Percentiles rank a stretch among this genome's conserved stretches.
These are phyloP conservation scores for Candolleomyces eurysporus DNA, from an alignment of 768 basidiomycete species.

Conservation along the genomic window DNA sequence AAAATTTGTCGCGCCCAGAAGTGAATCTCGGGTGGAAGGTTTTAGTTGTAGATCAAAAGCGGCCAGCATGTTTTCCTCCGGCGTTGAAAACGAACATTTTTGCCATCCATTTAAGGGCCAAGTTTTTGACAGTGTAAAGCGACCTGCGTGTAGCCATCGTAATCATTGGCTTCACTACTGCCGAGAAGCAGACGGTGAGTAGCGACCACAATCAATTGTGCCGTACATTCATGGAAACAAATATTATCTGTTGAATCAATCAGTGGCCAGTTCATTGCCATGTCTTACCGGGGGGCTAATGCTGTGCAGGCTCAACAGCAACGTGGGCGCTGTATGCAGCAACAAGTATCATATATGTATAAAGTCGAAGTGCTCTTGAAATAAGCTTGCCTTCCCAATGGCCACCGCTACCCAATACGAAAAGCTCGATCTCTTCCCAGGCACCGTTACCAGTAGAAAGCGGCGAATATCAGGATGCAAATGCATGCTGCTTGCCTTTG, in stretches of 20 bases:
- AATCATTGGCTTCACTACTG: too few species aligned
- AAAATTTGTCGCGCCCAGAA: conserved; percentile 28
- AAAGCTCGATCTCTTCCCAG: conserved; percentile 4
- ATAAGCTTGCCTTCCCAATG: neutral
- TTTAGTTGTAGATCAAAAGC: conserved; percentile 38
- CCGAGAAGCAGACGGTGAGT: too few species aligned
- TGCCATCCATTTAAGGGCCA: too few species aligned
- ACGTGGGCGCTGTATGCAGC: too few species aligned
- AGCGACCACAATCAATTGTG: too few species aligned
- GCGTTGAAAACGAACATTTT: conserved; percentile 24
- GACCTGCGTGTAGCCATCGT: too few species aligned
- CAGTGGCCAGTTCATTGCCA: too few species aligned
- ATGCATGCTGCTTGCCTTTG: neutral
- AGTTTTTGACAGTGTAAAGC: too few species aligned
- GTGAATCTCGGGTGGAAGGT: conserved; percentile 33
- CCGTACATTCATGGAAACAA: too few species aligned
- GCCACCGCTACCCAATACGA: neutral
- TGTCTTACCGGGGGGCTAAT: too few species aligned
- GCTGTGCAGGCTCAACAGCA: too few species aligned
- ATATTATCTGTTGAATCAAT: too few species aligned
- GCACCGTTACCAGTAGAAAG: conserved; percentile 1
- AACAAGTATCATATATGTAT: neutral
- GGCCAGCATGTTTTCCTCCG: conserved; percentile 36
- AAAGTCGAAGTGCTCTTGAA: neutral
- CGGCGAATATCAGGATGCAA: conserved; percentile 5